These are phyloP conservation scores for Oryza rufipogon DNA, from an alignment of 176 grass and related monocot genomes.

Conservation along the genomic window DNA sequence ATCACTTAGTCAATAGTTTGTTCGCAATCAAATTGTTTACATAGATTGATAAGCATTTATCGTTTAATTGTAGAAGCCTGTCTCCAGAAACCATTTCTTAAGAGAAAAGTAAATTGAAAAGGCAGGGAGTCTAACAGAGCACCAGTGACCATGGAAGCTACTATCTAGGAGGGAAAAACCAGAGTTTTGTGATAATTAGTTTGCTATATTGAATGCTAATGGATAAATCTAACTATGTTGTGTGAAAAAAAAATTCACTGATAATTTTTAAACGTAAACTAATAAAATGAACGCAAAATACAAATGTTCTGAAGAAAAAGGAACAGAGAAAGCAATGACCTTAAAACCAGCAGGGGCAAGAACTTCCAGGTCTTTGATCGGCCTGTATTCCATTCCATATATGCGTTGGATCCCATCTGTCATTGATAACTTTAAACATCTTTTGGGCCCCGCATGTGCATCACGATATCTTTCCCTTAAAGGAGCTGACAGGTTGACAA, in stretches of 20 bases:
- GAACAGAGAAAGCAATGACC: slow-evolving; percentile 47
- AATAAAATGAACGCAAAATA: slow-evolving; percentile 4
- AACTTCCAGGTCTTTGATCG: slow-evolving; percentile 81
- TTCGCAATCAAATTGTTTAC: neutral
- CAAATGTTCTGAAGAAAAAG: slow-evolving; percentile 27
- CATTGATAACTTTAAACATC: slow-evolving; percentile 90
- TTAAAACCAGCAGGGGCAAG: slow-evolving; percentile 91
- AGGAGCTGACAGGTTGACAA: slow-evolving; percentile 73
- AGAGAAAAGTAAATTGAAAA: slow-evolving; percentile 2
- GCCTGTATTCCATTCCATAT: slow-evolving; percentile 91
- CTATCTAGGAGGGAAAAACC: neutral
- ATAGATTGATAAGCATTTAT: neutral
- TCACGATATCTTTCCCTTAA: slow-evolving; percentile 86
- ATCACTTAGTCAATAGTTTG: neutral
- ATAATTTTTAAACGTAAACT: neutral
- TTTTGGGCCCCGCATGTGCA: slow-evolving; percentile 60
- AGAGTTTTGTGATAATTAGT: neutral
- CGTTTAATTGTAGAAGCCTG: neutral
- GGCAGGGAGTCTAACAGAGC: neutral
- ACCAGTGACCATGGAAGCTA: neutral
- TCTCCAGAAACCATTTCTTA: slow-evolving; percentile 5
- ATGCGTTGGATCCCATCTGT: slow-evolving; percentile 76
- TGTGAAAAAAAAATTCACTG: neutral
- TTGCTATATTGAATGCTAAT: slow-evolving; percentile 15
- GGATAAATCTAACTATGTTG: neutral